A percentile compares a stretch with the other conserved stretches of the same genome.
phyloP scores from a whole-genome alignment of 73 alveolate genomes.

The Uronychia binucleata region DNA sequence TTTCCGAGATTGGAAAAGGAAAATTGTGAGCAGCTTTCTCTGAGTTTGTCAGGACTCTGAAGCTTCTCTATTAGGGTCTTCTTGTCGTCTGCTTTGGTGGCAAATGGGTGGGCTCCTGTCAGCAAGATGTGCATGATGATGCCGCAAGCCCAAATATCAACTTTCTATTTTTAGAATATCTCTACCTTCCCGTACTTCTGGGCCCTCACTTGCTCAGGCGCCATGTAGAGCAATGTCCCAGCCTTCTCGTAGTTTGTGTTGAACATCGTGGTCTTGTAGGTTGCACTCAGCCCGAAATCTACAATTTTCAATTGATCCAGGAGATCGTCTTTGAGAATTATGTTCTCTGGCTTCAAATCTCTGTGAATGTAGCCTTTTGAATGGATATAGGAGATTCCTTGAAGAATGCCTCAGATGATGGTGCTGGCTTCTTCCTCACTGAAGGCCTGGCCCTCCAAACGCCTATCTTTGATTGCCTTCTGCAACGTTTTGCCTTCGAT shows the following conservation, averaged over 20 bases:
- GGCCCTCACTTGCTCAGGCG: slow-evolving; percentile 56
- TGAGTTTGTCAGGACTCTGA: not conserved
- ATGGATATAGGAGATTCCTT: slow-evolving; percentile 35
- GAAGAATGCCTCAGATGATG: slow-evolving; percentile 1
- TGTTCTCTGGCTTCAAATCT: slow-evolving; percentile 55
- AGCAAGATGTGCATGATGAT: slow-evolving; percentile 83
- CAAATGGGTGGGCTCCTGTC: slow-evolving; percentile 86
- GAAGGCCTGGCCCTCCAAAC: not conserved
- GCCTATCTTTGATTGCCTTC: slow-evolving; percentile 30
- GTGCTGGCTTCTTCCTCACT: slow-evolving; percentile 6
- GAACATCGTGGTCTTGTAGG: slow-evolving; percentile 36
- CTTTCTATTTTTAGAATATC: slow-evolving; percentile 42
- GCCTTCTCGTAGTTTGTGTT: slow-evolving; percentile 53
- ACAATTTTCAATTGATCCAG: slow-evolving; percentile 38
- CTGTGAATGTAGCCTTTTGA: slow-evolving; percentile 41
- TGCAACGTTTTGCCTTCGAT: slow-evolving; percentile 77
- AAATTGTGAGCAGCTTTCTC: not conserved
- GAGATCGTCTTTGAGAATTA: slow-evolving; percentile 10
- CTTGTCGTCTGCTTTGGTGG: slow-evolving; percentile 46
- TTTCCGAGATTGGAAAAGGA: not conserved
- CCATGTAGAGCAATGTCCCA: slow-evolving; percentile 62
- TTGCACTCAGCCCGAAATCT: slow-evolving; percentile 68
- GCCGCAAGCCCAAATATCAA: slow-evolving; percentile 96
- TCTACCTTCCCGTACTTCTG: not conserved
- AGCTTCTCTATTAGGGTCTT: not conserved